phyloP scores from a whole-genome alignment of 441 rosid species.

The Adansonia rubrostipa region DNA sequence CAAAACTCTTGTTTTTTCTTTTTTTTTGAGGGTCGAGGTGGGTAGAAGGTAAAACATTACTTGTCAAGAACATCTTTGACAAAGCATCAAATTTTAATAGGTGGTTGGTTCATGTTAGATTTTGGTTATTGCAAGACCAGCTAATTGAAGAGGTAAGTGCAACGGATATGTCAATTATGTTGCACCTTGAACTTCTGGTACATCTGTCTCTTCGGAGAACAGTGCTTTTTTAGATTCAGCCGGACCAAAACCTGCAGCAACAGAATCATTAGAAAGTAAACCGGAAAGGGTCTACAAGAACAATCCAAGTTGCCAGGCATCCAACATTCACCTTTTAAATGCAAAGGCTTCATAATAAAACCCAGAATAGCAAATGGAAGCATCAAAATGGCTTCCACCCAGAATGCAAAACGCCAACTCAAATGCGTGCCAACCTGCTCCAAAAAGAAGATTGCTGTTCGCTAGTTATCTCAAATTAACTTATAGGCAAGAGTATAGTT shows the following conservation, averaged over 20 bases:
- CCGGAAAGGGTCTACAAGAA: slow-evolving; percentile 21
- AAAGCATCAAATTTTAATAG: neutral
- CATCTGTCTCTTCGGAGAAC: slow-evolving; percentile 45
- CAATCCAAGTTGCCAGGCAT: slow-evolving; percentile 11
- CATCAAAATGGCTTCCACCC: slow-evolving; percentile 92
- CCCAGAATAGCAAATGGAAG: slow-evolving; percentile 85
- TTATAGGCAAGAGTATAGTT: slow-evolving; percentile 3
- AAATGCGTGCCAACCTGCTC: slow-evolving; percentile 69
- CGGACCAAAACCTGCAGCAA: slow-evolving; percentile 72
- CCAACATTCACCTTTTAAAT: slow-evolving; percentile 59
- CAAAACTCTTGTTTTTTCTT: neutral
- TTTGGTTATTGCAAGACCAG: neutral
- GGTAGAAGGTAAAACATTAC: slow-evolving; percentile 5
- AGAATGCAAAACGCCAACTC: slow-evolving; percentile 91
- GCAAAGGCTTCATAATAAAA: slow-evolving; percentile 85
- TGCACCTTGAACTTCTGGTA: slow-evolving; percentile 54
- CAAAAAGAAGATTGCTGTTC: slow-evolving; percentile 20
- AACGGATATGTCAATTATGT: slow-evolving; percentile 13
- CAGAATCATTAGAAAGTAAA: slow-evolving; percentile 28
- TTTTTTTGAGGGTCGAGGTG: neutral
- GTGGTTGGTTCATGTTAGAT: neutral
- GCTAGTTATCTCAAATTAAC: neutral
- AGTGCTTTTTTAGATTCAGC: slow-evolving; percentile 46
- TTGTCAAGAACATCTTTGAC: neutral
- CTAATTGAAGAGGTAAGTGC: neutral